Conservation (phyloP, 352 stramenopile species). For the Phytopythium sindhum region DNA sequence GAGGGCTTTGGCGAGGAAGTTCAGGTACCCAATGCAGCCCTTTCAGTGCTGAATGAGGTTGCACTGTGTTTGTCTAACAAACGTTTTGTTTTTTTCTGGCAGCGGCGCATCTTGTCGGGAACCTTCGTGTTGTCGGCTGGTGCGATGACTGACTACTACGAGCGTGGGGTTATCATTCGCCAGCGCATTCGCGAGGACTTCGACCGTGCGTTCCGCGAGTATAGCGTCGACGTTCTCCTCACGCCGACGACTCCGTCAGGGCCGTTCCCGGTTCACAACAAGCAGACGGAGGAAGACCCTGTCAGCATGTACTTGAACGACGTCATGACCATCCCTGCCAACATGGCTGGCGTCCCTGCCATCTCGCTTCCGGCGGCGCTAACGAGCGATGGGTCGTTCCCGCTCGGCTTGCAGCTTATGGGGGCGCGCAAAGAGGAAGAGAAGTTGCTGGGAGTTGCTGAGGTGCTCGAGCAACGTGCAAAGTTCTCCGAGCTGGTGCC, state of each 20-base stretch:
- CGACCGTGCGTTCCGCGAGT: slow-evolving; percentile 41
- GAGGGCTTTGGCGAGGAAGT: slow-evolving; percentile 92
- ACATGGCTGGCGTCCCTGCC: slow-evolving; percentile 83
- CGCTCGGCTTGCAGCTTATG: slow-evolving; percentile 83
- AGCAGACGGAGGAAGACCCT: slow-evolving; percentile 58
- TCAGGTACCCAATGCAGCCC: slow-evolving; percentile 33
- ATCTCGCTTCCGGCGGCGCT: slow-evolving; percentile 76
- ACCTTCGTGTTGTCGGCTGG: slow-evolving; percentile 88
- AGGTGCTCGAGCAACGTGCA: slow-evolving; percentile 58
- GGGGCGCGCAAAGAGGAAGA: slow-evolving; percentile 57
- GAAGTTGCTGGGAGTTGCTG: slow-evolving; percentile 55
- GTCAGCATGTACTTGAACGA: slow-evolving; percentile 90
- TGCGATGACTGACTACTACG: slow-evolving; percentile 89
- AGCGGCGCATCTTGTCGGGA: slow-evolving; percentile 89
- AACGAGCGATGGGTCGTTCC: slow-evolving; percentile 49
- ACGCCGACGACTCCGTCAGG: slow-evolving; percentile 84
- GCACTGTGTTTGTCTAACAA: background rate
- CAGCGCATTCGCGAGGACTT: slow-evolving; percentile 82
- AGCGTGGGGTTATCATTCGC: slow-evolving; percentile 76
- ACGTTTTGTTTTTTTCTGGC: background rate
- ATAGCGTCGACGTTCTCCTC: slow-evolving; percentile 81
- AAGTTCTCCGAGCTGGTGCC: slow-evolving; percentile 45
- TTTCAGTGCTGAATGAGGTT: background rate
- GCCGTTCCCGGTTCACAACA: slow-evolving; percentile 63
- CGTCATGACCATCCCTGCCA: slow-evolving; percentile 90